Conservation (phyloP, 345 rosid species). For the Linum trigynum region DNA sequence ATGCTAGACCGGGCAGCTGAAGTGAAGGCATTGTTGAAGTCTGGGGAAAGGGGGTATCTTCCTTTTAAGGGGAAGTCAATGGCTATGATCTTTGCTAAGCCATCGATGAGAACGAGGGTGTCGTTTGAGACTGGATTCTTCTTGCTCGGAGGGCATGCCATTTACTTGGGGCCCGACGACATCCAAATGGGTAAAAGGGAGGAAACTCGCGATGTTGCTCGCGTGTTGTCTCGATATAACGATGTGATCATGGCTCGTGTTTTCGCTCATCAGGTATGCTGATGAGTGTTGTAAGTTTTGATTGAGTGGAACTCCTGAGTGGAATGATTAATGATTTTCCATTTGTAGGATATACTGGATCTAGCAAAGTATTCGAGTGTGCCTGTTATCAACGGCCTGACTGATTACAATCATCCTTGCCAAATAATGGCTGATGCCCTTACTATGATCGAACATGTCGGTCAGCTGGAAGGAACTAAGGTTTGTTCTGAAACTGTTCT, state of each 20-base stretch:
- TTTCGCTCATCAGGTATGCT: constrained; percentile 95
- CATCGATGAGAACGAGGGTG: constrained; percentile 95
- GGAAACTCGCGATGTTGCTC: constrained; percentile 94
- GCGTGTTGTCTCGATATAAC: constrained; percentile 78
- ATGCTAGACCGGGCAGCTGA: constrained; percentile 69
- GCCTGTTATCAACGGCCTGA: not conserved
- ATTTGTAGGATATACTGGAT: constrained; percentile 70
- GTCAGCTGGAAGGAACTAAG: constrained; percentile 87
- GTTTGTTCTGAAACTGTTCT: constrained; percentile 24
- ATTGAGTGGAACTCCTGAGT: not conserved
- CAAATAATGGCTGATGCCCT: constrained; percentile 99
- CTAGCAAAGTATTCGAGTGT: constrained; percentile 58
- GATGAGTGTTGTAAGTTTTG: constrained; percentile 45
- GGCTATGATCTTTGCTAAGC: constrained; percentile 96
- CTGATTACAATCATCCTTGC: constrained; percentile 50
- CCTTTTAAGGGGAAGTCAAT: constrained; percentile 91
- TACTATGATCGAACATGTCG: constrained; percentile 81
- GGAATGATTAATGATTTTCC: not conserved
- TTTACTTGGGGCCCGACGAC: constrained; percentile 83
- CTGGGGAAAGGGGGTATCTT: constrained; percentile 65
- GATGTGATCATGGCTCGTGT: constrained; percentile 94
- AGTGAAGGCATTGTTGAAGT: constrained; percentile 72
- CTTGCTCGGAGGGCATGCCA: constrained; percentile 94
- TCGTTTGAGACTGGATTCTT: constrained; percentile 91
- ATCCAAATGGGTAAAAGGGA: constrained; percentile 96